phyloP scores from a whole-genome alignment of 75 land plant genomes.

The Pinus tabuliformis region DNA sequence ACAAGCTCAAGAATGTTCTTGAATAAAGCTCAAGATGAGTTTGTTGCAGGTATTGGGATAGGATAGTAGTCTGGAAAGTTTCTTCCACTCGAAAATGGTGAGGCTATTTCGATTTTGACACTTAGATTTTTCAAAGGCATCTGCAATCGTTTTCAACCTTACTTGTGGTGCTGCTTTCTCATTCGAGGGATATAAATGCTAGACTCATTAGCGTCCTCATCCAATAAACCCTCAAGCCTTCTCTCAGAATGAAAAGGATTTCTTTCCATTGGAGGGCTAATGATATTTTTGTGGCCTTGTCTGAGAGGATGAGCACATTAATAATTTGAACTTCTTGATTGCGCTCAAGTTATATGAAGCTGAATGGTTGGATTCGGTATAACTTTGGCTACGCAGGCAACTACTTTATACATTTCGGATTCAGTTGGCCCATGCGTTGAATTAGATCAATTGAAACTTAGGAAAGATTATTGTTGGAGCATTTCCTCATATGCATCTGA shows the following conservation, averaged over 20 bases:
- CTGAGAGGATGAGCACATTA: constrained; percentile 96
- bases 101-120: no score
- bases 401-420: no score
- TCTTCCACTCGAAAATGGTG: no score
- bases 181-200: constrained; percentile 11
- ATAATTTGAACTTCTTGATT: constrained; percentile 95
- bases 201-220: constrained; percentile 32
- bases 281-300: constrained; percentile 33
- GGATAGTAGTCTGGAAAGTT: no score
- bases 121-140: neutral
- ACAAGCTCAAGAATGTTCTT: no score
- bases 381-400: no score
- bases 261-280: no score
- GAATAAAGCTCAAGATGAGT: no score
- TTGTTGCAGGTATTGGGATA: no score
- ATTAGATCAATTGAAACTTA: neutral
- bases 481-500: neutral
- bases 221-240: no score
- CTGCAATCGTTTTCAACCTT: neutral
- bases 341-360: constrained; percentile 98
- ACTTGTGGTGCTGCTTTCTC: neutral
- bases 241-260: no score
- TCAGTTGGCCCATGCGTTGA: neutral
- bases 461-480: neutral
- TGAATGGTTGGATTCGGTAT: constrained; percentile 95